Base-by-base conservation (phyloP, 768 basidiomycete genomes). In the Tulasnella sp. region DNA sequence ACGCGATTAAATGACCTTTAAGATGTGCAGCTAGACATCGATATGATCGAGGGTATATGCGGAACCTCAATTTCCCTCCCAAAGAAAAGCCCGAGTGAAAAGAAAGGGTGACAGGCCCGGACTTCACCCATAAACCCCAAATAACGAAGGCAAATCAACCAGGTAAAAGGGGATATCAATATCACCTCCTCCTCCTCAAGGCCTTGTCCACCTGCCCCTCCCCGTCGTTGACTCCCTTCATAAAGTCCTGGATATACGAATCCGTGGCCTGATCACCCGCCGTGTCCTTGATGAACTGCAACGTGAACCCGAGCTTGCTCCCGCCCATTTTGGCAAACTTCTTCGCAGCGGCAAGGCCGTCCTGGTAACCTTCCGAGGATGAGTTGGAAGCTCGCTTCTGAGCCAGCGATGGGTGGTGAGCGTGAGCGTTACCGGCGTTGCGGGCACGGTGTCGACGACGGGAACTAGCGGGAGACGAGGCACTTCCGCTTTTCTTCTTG, bases 241-340 rank as follows among this genome's bases (percentile, higher is more conserved):
- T 76, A 77, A 88, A 88, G 74, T 81, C 84, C 41, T 79, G 78
- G 32, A 75, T 75, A 76, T 89, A 88, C 47, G 77, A 77, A 36
- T 80, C 78, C 3, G 74, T 73, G 72, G 85, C 81, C n/a, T 80
- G 81, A 26, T 81, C 83, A 32, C 76, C 77, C 8, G 75, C 77
- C 19, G 80, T 79, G 26, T 72, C 75, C 5, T 76, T 76, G 59
- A 81, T 71, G 41, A 81, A 83, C 75, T 90, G 89, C 6, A 83
- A 85, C n/a, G 79, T 78, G 77, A 90, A 90, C 0, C 89, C 89
- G 1, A 89, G 81, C 74, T 81, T 84, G 35, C 84, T 85, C 77
- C 81, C 80, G 26, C 81, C 81, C 62, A 82, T 78, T 7, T 78
- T 76, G 1, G 86, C 86, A 77, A 90, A 90, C 12, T 83, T 79